Base-by-base conservation (phyloP, 228 moss, liverwort and hornwort genomes). In the Sphagnum fallax region DNA sequence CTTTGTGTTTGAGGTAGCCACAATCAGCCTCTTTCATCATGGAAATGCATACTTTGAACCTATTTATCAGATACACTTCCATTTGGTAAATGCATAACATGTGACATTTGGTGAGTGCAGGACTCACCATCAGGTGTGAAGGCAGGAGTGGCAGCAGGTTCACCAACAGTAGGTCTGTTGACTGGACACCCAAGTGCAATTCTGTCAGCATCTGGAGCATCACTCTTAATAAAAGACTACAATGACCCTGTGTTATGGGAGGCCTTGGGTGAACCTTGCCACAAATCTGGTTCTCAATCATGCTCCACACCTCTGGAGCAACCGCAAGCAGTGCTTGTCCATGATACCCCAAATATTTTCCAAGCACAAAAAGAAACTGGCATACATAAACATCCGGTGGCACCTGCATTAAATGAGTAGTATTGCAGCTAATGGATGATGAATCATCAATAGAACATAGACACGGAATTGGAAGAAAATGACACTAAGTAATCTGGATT, bases 41-140 rank as follows among this genome's bases (percentile, higher is more conserved):
- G 15, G 1, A 11, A 15, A 60, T 15, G 15, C 59, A 60, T 15
- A 60, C 11, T 11, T 60, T 60, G 2, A 60, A 2, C 59, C 11
- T 60, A 60, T 11, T 15, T 60, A 4, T 15, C 12, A 11, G 15
- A 15, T 60, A 60, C 15, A 15, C 15, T 15, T 11, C 15, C 15
- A 15, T 15, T 60, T 60, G 11, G 59, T 11, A 15, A 60, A 60
- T 60, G 59, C 12, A 60, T 11, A 11, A 15, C 59, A 11, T 60
- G 15, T 11, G 15, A 15, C 11, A 11, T 60, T 60, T 11, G 15
- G 60, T 58, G 50, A 47, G 1, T 67, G 32, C 74, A 87, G 83
- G 86, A 87, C 70, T 87, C 86, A 55, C 86, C 86, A 5, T 69
- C 83, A 8, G 86, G 86, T 63, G 65, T 80, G 6, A 71, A 48